Conservation (phyloP, 352 stramenopile species). For the Pythium grandisporangium region DNA sequence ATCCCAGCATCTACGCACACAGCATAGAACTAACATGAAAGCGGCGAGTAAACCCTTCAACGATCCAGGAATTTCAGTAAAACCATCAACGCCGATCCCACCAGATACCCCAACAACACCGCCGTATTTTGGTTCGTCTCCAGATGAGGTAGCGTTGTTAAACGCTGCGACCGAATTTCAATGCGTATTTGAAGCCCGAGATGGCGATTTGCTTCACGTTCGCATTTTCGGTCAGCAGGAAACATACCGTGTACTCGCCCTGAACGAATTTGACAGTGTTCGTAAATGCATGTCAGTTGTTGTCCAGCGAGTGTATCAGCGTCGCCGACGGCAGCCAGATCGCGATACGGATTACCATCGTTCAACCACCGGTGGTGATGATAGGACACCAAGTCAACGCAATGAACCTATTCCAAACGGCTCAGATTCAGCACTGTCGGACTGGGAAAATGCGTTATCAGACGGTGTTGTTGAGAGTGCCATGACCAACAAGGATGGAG, state of each 20-base stretch:
- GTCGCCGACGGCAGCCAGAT: no score
- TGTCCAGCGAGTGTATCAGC: conserved; percentile 32
- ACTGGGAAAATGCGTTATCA: not conserved
- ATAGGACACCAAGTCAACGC: conserved; percentile 21
- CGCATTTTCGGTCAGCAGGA: conserved; percentile 69
- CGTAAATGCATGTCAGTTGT: conserved; percentile 83
- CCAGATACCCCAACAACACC: no score
- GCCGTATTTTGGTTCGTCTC: conserved; percentile 74
- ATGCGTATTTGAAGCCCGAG: conserved; percentile 69
- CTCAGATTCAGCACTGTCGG: not conserved
- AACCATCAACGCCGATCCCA: conserved; percentile 19
- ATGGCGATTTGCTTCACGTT: conserved; percentile 66
- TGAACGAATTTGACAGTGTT: conserved; percentile 86
- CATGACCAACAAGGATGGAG: conserved; percentile 12
- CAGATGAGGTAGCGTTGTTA: conserved; percentile 73
- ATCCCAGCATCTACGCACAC: no score
- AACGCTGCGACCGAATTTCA: conserved; percentile 76
- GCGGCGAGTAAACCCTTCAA: no score
- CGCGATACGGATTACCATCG: no score
- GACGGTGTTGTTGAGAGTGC: not conserved
- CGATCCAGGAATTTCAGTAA: no score
- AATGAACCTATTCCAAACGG: conserved; percentile 6
- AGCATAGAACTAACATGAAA: no score
- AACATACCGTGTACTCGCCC: conserved; percentile 60
- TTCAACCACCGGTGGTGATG: conserved; percentile 4